Base-by-base conservation (phyloP, 1,139 yeast genomes). In the Debaryomyces nepalensis region DNA sequence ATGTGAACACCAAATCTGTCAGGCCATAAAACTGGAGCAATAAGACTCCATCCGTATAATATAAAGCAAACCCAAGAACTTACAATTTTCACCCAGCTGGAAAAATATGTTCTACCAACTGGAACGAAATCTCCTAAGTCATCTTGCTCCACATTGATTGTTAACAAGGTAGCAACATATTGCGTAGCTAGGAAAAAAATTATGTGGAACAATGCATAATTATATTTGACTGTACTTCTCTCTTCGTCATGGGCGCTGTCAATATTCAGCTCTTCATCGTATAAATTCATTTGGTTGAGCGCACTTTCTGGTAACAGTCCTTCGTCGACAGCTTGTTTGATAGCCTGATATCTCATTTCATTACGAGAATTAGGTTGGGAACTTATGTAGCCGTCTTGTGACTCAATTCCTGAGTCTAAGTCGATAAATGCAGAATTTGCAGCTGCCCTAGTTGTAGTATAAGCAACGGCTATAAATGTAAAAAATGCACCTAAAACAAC, bases 361-460 rank as follows among this genome's bases (percentile, higher is more conserved):
- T 80, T 79, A 47, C 95, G 69, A 5, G 80, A 71, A 8, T 66
- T 58, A 2, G 88, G 87, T 52, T 83, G 84, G 2, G 77, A 70
- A 7, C 77, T 68, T 10, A 63, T 59, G 14, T 53, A 51, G n/a
- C 45, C 37, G 16, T 44, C 44, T 20, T 43, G 46, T 6, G 56
- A 36, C 14, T 52, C 67, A 4, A 60, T 46, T 34, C 59, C 53
- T 5, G 33, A 14, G 35, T 53, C 52, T 12, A 51, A 55, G 42
- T 68, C 73, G 33, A 66, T 66, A 52, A 85, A 84, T 1, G 89
- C 88, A 6, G 88, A 78, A 52, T 70, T 69, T 22, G 91, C 89
- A 4, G 99, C 98, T 0, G 99, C 99, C 51, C 98, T 79, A 1
- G 97, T 90, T 0, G 99, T 93, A 2, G 99, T 93, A 61, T 95